These are phyloP conservation scores for Penicillium coprophilum DNA, from an alignment of 495 filamentous ascomycete genomes.

Conservation along the genomic window DNA sequence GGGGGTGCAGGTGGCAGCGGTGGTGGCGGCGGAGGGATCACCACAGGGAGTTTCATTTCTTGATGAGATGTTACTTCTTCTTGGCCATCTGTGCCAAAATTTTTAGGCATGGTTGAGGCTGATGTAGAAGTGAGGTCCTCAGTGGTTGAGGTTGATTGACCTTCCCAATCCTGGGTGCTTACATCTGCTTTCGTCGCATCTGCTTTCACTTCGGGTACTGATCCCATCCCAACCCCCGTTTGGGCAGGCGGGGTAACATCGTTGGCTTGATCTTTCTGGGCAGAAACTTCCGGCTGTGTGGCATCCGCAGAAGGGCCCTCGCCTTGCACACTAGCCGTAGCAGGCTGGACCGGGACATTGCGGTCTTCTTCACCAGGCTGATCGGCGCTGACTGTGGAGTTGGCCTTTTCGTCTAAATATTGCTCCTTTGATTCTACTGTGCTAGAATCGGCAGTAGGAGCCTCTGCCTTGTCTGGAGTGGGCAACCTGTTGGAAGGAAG, in stretches of 20 bases:
- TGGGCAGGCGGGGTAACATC: neutral
- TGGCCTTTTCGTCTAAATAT: conserved; percentile 53
- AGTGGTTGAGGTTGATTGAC: conserved; percentile 8
- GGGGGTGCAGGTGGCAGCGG: conserved; percentile 31
- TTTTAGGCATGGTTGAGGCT: conserved; percentile 4
- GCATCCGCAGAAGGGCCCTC: conserved; percentile 27
- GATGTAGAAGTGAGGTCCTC: conserved; percentile 15
- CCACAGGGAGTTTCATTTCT: conserved; percentile 33
- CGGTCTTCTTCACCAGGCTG: conserved; percentile 39
- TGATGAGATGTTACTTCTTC: conserved; percentile 28
- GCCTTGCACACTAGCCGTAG: conserved; percentile 23
- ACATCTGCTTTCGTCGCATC: conserved; percentile 13
- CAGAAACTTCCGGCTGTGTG: conserved; percentile 18
- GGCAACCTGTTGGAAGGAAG: conserved; percentile 54
- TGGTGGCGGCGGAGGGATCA: conserved; percentile 62
- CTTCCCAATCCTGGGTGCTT: conserved; percentile 7
- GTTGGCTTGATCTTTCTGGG: conserved; percentile 12
- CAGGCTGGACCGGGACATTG: conserved; percentile 5
- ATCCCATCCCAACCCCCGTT: conserved; percentile 10
- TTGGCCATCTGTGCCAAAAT: conserved; percentile 19
- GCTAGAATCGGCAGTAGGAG: conserved; percentile 51
- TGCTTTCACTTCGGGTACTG: conserved; percentile 16
- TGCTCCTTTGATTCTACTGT: conserved; percentile 57
- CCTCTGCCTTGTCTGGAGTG: conserved; percentile 53
- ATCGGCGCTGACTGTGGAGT: conserved; percentile 36